These are phyloP conservation scores for Populus pruinosa DNA, from an alignment of 345 rosid genomes.

Conservation along the genomic window DNA sequence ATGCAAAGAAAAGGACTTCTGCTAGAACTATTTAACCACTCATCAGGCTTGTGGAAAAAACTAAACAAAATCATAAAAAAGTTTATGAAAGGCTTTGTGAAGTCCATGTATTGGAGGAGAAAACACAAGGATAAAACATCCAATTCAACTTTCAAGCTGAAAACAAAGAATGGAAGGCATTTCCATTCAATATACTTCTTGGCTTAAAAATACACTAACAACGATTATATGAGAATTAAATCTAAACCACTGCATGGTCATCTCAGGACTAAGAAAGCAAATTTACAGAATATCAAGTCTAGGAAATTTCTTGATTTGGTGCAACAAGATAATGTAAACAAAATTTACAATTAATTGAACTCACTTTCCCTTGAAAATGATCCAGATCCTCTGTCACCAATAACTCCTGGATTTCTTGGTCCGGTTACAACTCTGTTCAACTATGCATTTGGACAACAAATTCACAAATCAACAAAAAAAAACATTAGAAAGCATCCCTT, in stretches of 20 bases:
- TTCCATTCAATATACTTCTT: neutral
- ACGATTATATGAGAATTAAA: neutral
- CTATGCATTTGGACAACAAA: constrained; percentile 35
- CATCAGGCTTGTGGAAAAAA: neutral
- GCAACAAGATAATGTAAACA: neutral
- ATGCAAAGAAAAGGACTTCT: too few species aligned
- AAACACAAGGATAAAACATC: too few species aligned
- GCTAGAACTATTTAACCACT: too few species aligned
- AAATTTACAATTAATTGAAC: constrained; percentile 25
- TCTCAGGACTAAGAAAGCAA: neutral
- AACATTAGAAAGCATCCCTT: neutral
- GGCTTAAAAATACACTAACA: neutral
- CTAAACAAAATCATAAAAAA: too few species aligned
- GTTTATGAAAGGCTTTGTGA: too few species aligned
- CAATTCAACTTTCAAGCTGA: neutral
- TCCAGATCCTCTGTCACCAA: constrained; percentile 92
- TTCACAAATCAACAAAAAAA: neutral
- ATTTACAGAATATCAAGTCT: neutral
- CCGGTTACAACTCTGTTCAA: constrained; percentile 90
- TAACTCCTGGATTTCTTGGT: constrained; percentile 87
- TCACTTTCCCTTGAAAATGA: constrained; percentile 98
- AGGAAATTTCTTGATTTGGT: neutral
- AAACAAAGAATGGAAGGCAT: neutral
- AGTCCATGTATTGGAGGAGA: too few species aligned
- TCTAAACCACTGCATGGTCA: neutral